Base-by-base conservation (phyloP, 106 monocot species). In the Hemerocallis citrina region DNA sequence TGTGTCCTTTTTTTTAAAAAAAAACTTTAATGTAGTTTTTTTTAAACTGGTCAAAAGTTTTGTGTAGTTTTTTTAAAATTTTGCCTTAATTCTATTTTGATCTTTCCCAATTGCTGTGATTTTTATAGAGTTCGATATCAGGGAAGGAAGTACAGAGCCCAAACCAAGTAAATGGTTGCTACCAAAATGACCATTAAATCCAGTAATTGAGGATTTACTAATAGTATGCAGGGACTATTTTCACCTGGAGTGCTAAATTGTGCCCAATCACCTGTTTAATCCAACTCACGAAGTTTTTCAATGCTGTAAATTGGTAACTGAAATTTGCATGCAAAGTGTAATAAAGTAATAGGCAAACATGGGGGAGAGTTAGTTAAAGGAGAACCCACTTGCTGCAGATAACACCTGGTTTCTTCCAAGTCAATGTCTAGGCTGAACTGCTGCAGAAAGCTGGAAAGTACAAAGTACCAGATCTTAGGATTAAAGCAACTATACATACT, bases 71-170 rank as follows among this genome's bases (percentile, higher is more conserved):
- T n/a, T n/a, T n/a, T n/a, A n/a, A n/a, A n/a, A n/a, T n/a, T n/a
- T n/a, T n/a, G n/a, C n/a, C n/a, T n/a, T n/a, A n/a, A n/a, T n/a
- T n/a, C n/a, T n/a, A n/a, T 61, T 60, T 8, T 50, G 66, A 16
- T 73, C 73, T 28, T 73, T 78, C 27, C 77, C 77, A 34, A 88
- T 88, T 33, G 87, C 75, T 43, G 81, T 68, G 55, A 92, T 77
- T 61, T 77, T 92, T 14, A 69, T 14, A 33, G 79, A 65, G 57
- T 74, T 86, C 67, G 86, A 80, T 8, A 66, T 16, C 20, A 58
- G 23, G 34, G 83, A 55, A 73, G 77, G 72, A 36, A 68, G 35
- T 59, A 74, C 63, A 22, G 89, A 76, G 52, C 72, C 61, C 59
- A 81, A 70, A 55, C 72, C 81, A 69, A 74, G 49, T 39, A 81